Conservation (phyloP, 495 filamentous ascomycete species). For the Lophium mytilinum region DNA sequence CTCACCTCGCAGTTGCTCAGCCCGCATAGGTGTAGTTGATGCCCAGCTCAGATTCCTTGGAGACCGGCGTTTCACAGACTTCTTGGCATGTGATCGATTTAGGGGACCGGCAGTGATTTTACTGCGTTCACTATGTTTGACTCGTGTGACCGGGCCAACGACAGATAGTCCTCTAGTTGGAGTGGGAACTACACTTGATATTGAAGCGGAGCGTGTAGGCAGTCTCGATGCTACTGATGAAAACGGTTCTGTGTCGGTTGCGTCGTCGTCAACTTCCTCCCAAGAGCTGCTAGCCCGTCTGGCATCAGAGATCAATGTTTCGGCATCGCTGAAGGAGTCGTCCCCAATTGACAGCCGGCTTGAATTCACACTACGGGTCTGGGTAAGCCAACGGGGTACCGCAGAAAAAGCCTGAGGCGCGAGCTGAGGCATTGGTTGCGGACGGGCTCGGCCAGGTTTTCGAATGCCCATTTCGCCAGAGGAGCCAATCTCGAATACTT, state of each 20-base stretch:
- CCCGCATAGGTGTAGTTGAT: not conserved
- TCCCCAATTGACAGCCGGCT: conserved; percentile 8
- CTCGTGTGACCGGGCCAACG: conserved; percentile 15
- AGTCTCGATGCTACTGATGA: conserved; percentile 5
- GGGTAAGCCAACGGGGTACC: conserved; percentile 4
- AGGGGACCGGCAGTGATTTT: not conserved
- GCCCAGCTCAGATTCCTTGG: not conserved
- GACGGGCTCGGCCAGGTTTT: not conserved
- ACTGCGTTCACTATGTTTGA: not conserved
- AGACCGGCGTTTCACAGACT: conserved; percentile 15
- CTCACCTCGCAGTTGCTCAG: too few species aligned
- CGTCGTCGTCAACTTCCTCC: conserved; percentile 10
- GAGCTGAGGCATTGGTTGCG: not conserved
- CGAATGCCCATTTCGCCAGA: conserved; percentile 13
- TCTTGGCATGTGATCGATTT: conserved; percentile 17
- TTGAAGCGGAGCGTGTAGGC: conserved; percentile 10
- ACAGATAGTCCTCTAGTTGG: conserved; percentile 22
- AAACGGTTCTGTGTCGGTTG: conserved; percentile 15
- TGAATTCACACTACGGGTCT: not conserved
- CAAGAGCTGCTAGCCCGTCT: not conserved
- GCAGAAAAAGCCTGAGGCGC: not conserved
- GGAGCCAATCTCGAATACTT: conserved; percentile 14
- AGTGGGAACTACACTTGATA: conserved; percentile 20
- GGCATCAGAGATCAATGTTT: conserved; percentile 13
- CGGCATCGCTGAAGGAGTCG: conserved; percentile 21